phyloP scores from a whole-genome alignment of 2,329 filamentous ascomycete species.

The Fusarium proliferatum region DNA sequence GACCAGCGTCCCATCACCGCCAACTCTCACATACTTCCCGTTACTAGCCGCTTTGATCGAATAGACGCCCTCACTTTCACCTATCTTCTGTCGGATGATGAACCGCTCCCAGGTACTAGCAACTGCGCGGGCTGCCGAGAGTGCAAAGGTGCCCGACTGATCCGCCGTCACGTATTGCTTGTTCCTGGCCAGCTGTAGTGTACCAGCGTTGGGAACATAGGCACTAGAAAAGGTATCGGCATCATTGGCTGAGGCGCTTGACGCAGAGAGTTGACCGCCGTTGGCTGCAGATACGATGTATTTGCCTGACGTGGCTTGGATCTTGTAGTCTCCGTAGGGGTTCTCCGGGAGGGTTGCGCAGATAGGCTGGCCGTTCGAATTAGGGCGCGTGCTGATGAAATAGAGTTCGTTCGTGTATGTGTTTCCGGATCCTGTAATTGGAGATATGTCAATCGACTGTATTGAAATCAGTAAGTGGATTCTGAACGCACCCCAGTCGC shows the following conservation, averaged over 20 bases:
- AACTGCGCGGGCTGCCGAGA: background rate
- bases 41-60: background rate
- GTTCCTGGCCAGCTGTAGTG: background rate
- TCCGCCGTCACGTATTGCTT: background rate
- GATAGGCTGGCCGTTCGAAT: background rate
- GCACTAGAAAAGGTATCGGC: background rate
- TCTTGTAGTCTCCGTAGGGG: background rate
- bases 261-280: background rate
- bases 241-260: background rate
- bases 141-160: background rate
- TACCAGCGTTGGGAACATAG: background rate
- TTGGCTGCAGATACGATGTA: background rate
- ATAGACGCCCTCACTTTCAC: background rate
- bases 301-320: background rate
- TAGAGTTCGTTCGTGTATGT: background rate
- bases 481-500: background rate
- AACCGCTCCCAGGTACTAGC: background rate
- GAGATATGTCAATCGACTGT: background rate
- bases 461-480: accelerated
- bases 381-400: background rate
- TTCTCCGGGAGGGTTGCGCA: background rate
- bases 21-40: background rate
- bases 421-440: background rate
- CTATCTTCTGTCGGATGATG: background rate
- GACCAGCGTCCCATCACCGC: background rate